These are phyloP conservation scores for Diplocarpon mali DNA, from an alignment of 2,329 filamentous ascomycete genomes.

Conservation along the genomic window DNA sequence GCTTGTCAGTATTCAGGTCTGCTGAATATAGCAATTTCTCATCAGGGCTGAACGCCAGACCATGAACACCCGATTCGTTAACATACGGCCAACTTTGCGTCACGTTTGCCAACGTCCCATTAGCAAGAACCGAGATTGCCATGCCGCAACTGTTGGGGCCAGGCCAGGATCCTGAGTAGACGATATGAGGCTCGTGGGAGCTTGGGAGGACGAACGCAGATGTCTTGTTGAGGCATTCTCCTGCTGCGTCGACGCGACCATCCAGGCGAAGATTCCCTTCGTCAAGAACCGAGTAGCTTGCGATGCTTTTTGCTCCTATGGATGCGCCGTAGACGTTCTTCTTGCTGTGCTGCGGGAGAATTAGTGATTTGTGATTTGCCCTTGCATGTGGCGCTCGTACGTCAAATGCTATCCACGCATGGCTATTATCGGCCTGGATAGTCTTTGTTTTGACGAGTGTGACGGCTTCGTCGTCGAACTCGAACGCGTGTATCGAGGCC, in stretches of 20 bases:
- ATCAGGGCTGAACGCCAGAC: conserved; percentile 1
- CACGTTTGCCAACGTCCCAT: conserved; percentile 3
- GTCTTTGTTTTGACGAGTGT: conserved; percentile 4
- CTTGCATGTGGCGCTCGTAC: not conserved
- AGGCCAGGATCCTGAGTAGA: conserved; percentile 4
- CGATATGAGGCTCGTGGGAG: conserved; percentile 1
- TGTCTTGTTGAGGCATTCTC: not conserved
- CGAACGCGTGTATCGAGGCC: conserved; percentile 3
- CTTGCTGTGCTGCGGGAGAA: not conserved
- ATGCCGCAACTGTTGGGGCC: conserved; percentile 4
- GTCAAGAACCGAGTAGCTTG: conserved; percentile 4
- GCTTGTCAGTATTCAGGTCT: conserved; percentile 3
- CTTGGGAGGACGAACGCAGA: conserved; percentile 2
- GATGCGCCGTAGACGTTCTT: conserved; percentile 5
- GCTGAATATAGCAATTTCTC: conserved; percentile 4
- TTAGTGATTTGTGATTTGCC: not conserved
- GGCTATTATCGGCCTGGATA: conserved; percentile 1
- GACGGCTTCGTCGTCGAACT: conserved; percentile 5
- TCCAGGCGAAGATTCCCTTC: not conserved
- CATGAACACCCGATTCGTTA: conserved; percentile 4
- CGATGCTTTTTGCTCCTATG: not conserved
- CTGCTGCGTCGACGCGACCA: not conserved
- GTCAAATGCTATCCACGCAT: conserved; percentile 8
- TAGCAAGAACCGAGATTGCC: not conserved
- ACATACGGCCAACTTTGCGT: conserved; percentile 5